A percentile compares a stretch with the other conserved stretches of the same genome.
phyloP scores from a whole-genome alignment of 495 filamentous ascomycete species.

The Aspergillus indologenus region DNA sequence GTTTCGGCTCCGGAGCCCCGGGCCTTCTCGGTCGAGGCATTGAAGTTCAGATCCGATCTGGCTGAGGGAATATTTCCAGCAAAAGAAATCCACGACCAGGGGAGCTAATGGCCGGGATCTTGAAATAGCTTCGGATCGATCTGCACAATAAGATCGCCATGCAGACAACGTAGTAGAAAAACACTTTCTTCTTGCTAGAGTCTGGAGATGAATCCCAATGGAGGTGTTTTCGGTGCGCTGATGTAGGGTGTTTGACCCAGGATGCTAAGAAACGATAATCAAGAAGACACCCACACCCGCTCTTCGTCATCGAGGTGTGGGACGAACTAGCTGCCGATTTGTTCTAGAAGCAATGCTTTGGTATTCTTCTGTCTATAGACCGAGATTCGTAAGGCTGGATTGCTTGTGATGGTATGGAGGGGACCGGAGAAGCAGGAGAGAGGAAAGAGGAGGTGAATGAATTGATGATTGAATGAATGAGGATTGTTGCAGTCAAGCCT shows the following conservation, averaged over 20 bases:
- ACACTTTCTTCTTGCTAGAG: constrained; percentile 17
- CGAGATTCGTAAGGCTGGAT: not conserved
- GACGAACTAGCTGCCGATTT: constrained; percentile 9
- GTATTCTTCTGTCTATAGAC: not conserved
- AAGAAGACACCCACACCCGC: constrained; percentile 39
- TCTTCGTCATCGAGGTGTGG: constrained; percentile 45
- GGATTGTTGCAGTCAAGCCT: not conserved
- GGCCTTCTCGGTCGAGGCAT: constrained; percentile 69
- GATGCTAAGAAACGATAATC: constrained; percentile 45
- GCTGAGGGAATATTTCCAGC: constrained; percentile 15
- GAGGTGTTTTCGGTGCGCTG: constrained; percentile 27
- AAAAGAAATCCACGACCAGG: constrained; percentile 17
- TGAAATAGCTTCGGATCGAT: constrained; percentile 21
- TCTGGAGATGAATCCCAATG: constrained; percentile 11
- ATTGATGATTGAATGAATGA: constrained; percentile 3
- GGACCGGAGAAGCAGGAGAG: not conserved
- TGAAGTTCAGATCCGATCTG: constrained; percentile 24
- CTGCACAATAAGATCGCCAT: constrained; percentile 30
- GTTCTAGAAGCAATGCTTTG: not conserved
- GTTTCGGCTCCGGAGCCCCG: constrained; percentile 64
- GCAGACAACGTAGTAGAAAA: constrained; percentile 16
- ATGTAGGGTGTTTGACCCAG: constrained; percentile 36
- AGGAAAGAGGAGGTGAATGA: constrained; percentile 7
- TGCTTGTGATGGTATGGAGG: not conserved
- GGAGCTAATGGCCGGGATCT: constrained; percentile 20